These are phyloP conservation scores for Cymbidium sinense DNA, from an alignment of 106 monocot species.

Conservation along the genomic window DNA sequence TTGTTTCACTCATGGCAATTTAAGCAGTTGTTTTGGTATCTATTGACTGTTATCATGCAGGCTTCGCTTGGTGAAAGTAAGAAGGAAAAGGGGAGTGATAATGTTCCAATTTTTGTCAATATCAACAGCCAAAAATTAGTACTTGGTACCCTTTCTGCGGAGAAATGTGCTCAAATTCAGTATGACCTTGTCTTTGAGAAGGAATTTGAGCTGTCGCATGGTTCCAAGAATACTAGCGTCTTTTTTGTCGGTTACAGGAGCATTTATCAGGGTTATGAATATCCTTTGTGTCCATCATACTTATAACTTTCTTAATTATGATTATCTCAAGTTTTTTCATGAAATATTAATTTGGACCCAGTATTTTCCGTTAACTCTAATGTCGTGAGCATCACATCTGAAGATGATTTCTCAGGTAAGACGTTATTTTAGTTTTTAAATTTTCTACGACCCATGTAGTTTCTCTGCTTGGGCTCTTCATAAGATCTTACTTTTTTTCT, in stretches of 20 bases:
- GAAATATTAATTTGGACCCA: not conserved
- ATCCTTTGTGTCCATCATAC: slow-evolving; percentile 30
- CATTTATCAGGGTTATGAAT: slow-evolving; percentile 14
- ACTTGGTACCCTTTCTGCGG: slow-evolving; percentile 49
- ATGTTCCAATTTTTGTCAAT: slow-evolving; percentile 35
- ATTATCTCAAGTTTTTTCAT: slow-evolving; percentile 1
- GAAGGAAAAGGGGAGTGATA: slow-evolving; percentile 34
- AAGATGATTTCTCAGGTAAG: slow-evolving; percentile 4
- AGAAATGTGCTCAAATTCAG: slow-evolving; percentile 46
- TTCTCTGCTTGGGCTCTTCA: not conserved
- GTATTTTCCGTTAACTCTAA: not conserved
- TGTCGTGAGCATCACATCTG: not conserved
- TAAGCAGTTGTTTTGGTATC: not conserved
- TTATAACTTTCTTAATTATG: not conserved
- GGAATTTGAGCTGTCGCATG: slow-evolving; percentile 59
- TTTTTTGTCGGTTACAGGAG: slow-evolving; percentile 56
- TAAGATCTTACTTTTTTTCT: not conserved
- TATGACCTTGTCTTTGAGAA: slow-evolving; percentile 75
- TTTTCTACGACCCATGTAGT: not conserved
- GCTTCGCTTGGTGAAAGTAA: slow-evolving; percentile 40
- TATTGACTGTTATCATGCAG: slow-evolving; percentile 13
- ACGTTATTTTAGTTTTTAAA: not conserved
- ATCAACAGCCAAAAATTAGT: slow-evolving; percentile 42
- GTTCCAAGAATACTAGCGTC: slow-evolving; percentile 52
- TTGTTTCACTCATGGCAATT: not conserved